Evolutionary conservation across 1,139 yeast genomes (phyloP).

Genomic region (Saccharomyces hybrid): DNA sequence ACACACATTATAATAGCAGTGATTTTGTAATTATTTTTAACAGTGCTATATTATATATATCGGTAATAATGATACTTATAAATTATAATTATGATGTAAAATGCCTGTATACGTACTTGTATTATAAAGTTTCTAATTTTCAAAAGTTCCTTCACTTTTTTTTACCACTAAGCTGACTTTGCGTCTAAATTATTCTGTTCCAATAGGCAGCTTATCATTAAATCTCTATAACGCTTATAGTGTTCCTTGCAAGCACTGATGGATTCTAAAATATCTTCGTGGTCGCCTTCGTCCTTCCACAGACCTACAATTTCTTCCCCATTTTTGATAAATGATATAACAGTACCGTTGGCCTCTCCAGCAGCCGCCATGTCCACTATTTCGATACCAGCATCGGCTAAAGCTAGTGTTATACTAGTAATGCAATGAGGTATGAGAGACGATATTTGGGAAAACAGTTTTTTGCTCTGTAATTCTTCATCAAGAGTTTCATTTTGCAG

Average conservation of each 20-base stretch:
- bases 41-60: not conserved
- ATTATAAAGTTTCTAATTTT: not conserved
- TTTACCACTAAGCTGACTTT: not conserved
- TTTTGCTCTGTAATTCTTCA: not conserved
- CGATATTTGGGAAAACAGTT: slow-evolving; percentile 6
- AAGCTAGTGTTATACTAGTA: slow-evolving; percentile 62
- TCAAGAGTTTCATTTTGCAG: slow-evolving; percentile 9
- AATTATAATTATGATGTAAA: not conserved
- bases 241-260: slow-evolving; percentile 19
- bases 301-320: slow-evolving; percentile 34
- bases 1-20: no score
- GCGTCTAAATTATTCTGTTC: not conserved
- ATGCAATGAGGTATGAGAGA: slow-evolving; percentile 25
- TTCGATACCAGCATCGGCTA: slow-evolving; percentile 80
- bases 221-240: slow-evolving; percentile 16
- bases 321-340: slow-evolving; percentile 31
- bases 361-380: slow-evolving; percentile 70
- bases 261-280: slow-evolving; percentile 12
- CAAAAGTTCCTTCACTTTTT: not conserved
- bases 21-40: no score
- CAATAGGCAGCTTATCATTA: slow-evolving; percentile 13
- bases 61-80: not conserved
- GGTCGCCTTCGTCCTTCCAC: slow-evolving; percentile 27
- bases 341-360: slow-evolving; percentile 41
- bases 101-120: not conserved